Conservation (phyloP, 2,329 filamentous ascomycete genomes). For the Aspergillaceae sp. region DNA sequence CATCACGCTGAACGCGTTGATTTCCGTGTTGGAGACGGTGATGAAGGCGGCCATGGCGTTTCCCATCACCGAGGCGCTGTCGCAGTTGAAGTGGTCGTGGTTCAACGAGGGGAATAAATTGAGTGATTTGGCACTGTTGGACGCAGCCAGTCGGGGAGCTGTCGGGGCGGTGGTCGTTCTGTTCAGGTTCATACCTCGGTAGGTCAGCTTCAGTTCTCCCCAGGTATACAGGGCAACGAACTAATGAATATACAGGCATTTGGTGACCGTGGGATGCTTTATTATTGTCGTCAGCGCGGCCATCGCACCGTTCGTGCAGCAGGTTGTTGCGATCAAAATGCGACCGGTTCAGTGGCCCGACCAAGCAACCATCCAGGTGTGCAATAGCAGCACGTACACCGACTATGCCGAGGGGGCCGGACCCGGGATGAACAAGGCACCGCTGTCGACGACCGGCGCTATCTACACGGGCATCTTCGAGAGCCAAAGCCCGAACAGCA, state of each 20-base stretch:
- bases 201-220: slow-evolving; percentile 1
- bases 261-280: slow-evolving; percentile 21
- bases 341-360: slow-evolving; percentile 9
- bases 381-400: slow-evolving; percentile 13
- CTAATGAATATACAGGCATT: slow-evolving; percentile 10
- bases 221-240: not conserved
- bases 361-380: slow-evolving; percentile 12
- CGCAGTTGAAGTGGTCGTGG: slow-evolving; percentile 31
- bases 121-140: slow-evolving; percentile 23
- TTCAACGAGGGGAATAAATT: slow-evolving; percentile 19
- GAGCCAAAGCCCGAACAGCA: slow-evolving; percentile 8
- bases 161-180: slow-evolving; percentile 22
- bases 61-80: slow-evolving; percentile 20
- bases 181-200: slow-evolving; percentile 17
- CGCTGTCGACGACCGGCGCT: slow-evolving; percentile 17
- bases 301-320: slow-evolving; percentile 25
- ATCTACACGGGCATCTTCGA: slow-evolving; percentile 24
- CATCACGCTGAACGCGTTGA: slow-evolving; percentile 25
- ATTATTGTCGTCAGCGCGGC: slow-evolving; percentile 19
- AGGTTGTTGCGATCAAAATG: slow-evolving; percentile 16
- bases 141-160: slow-evolving; percentile 26
- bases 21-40: slow-evolving; percentile 21
- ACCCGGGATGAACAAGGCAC: slow-evolving; percentile 15
- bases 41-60: slow-evolving; percentile 24
- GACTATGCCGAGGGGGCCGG: slow-evolving; percentile 14